Base-by-base conservation (phyloP, 2,329 filamentous ascomycete species). In the Fusarium circinatum region DNA sequence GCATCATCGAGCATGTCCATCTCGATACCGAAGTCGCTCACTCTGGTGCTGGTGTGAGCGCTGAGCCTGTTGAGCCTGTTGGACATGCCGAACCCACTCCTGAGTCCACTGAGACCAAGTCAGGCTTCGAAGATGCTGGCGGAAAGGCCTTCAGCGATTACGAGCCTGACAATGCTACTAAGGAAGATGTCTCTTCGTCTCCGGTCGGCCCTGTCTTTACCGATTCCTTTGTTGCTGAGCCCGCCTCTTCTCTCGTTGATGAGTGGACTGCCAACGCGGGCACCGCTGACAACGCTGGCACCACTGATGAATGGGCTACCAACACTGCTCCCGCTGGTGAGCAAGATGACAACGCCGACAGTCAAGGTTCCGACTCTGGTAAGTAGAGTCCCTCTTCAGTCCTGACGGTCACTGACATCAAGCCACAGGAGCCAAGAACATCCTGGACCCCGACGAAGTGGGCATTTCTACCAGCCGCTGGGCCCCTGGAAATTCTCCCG, bases 401-500 rank as follows among this genome's bases (percentile, higher is more conserved):
- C 14, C 18, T 2, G 24, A 28, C 14, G 0, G 8, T 15, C 18
- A 8, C 68, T 74, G 30, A 75, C n/a, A 15, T 57, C 8, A 6
- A 11, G 24, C 11, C 8, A 5, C 9, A 75, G 71, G 8, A n/a
- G 36, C 34, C 32, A 58, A 62, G 28, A 47, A 57, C 24, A 39
- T 59, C 3, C 44, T 70, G 3, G 49, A 63, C 13, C 51, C 34
- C 20, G 14, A 45, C 4, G 60, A 49, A 1, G 62, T 70, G 3
- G 73, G 70, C 2, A 17, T 75, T 22, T 32, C 61, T 8, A 52
- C 70, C 15, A 75, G 73, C 26, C 58, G 68, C 20, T 74, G 70
- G 73, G 73, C 68, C 14, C 18, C 44, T 2, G 51, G 34, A 2
- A 55, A 55, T 14, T 15, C 47, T 12, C 55, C 68, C 15, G 17